These are phyloP conservation scores for Sonneratia caseolaris DNA, from an alignment of 345 rosid species.

Conservation along the genomic window DNA sequence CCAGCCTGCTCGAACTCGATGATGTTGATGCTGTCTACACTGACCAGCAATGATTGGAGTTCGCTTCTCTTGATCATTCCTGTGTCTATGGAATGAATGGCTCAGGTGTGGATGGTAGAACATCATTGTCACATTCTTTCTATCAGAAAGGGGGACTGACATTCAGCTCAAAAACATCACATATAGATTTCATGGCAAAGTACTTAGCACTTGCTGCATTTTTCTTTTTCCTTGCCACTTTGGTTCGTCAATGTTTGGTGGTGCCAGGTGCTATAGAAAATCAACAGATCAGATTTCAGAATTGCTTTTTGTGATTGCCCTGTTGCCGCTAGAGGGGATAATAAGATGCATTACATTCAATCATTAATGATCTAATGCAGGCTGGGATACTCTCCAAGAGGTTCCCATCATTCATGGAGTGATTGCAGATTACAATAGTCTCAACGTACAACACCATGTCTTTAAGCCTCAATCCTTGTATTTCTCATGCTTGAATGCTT, in stretches of 20 bases:
- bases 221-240: not conserved
- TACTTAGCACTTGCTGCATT: not conserved
- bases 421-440: no score
- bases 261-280: not conserved
- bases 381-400: no score
- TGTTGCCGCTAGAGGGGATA: not conserved
- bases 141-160: not conserved
- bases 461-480: no score
- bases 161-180: not conserved
- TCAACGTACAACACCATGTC: no score
- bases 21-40: slow-evolving; percentile 87
- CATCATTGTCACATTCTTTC: not conserved
- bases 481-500: no score
- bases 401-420: no score
- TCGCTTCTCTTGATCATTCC: not conserved
- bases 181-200: not conserved
- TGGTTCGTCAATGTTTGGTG: not conserved
- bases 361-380: no score
- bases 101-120: not conserved
- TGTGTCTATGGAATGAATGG: not conserved
- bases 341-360: not conserved
- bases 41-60: slow-evolving; percentile 48
- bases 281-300: not conserved
- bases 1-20: slow-evolving; percentile 75
- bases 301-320: not conserved